These are phyloP conservation scores for Phialophora chinensis DNA, from an alignment of 2,329 filamentous ascomycete genomes.

Conservation along the genomic window DNA sequence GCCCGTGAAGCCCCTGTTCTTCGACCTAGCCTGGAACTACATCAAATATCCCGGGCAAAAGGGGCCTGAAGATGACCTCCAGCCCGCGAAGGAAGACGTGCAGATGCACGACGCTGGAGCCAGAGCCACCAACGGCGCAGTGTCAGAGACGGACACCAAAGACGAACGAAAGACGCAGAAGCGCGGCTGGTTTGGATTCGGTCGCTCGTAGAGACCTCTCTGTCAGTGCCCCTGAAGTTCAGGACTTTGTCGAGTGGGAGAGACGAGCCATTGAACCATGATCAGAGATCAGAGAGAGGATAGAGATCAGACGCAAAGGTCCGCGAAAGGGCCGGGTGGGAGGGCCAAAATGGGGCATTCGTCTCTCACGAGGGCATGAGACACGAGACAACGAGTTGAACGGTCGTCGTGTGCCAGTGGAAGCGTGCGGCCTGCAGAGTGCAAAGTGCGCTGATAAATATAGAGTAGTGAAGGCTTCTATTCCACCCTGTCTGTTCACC, in stretches of 20 bases:
- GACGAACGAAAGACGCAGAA: conserved; percentile 25
- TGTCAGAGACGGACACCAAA: background rate
- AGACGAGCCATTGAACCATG: background rate
- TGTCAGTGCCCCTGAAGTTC: too few species aligned
- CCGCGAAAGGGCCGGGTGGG: background rate
- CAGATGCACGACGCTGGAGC: conserved; percentile 4
- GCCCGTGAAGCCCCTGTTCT: conserved; percentile 92
- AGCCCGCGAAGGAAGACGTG: background rate
- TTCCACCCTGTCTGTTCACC: background rate
- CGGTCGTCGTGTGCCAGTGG: background rate
- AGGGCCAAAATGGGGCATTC: background rate
- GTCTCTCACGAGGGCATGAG: background rate
- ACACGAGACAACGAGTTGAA: background rate
- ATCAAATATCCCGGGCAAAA: conserved; percentile 81
- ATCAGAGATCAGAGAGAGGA: background rate
- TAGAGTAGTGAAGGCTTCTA: background rate
- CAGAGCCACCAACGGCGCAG: background rate
- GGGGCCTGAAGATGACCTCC: background rate
- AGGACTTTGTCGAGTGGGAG: too few species aligned
- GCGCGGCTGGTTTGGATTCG: conserved; percentile 37
- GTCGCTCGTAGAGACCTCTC: background rate
- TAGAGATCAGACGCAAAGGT: background rate
- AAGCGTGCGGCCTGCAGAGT: background rate
- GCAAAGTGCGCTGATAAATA: background rate
- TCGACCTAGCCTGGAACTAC: conserved; percentile 97